Evolutionary conservation across 495 filamentous ascomycete species (phyloP), one percentile per base, ranked within the genome.

Genomic region (Rhypophila decipiens): DNA sequence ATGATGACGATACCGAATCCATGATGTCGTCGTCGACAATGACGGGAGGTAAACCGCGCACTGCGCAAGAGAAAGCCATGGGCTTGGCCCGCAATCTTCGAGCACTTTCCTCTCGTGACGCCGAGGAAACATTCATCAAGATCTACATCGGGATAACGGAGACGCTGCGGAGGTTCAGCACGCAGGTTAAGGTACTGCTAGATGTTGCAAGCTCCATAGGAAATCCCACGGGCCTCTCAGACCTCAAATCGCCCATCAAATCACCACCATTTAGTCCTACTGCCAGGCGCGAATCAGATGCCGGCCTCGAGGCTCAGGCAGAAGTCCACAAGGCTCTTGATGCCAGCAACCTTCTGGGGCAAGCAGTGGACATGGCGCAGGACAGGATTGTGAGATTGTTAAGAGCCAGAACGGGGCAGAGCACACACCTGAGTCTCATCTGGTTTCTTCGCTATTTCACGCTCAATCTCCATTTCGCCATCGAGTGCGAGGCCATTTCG

Each of bases 401-500:
- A 24, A 88, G 87, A 49, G 93, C 96, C 19, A 83, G 93, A n/a
- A 83, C 86, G 0, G 89, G 96, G 53, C 86, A 93, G 53, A 89
- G 59, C 48, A 72, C 79, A 10, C 79, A 82, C 12, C 71, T 95
- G n/a, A 74, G 82, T 1, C 76, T 88, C n/a, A 65, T 79, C 46
- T 75, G 78, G 50, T 97, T 99, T 61, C 61, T 97, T 20, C 82
- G 88, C 42, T 97, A 97, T 59, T 95, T 96, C 60, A 90, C 80
- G 7, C 79, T 99, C 17, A 97, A 96, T 54, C 79, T 90, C 21
- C 79, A 95, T 19, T 99, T 97, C 58, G 88, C 88, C 7, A 94
- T 96, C 55, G 93, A 99, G 61, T 99, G 93, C 56, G 93, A 99
- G 64, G 87, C 93, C 3, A 88, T 96, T 13, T 95, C 88, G 12